Base-by-base conservation (phyloP, 768 basidiomycete species). In the Mycena olivaceomarginata region DNA sequence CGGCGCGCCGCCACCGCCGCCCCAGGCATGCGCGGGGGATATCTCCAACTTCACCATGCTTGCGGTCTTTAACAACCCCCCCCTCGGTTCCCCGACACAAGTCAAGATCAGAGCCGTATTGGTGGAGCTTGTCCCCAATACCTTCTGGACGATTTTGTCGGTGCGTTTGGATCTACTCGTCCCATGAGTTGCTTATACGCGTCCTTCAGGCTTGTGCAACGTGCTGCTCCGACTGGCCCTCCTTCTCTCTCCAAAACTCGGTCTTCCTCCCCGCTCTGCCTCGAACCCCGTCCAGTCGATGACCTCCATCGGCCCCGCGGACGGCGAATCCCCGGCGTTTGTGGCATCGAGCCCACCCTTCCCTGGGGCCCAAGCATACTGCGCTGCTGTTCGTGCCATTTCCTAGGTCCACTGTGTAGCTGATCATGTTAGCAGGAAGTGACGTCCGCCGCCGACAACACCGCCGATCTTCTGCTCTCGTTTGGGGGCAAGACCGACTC, bases 161-260 rank as follows among this genome's bases (percentile, higher is more conserved):
- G 88, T 88, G 67, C 65, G 86, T 85, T 12, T 25, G 59, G 41
- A 60, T 46, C 43, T 39, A 25, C 11, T 15, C 63, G 13, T 31
- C 60, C n/a, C 18, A 25, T 18, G 62, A 53, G 15, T 43, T 60
- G 60, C 41, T 40, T 22, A 40, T 20, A 22, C 46, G 20, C 13
- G 20, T 48, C 41, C 11, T 45, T 11, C 60, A 89, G 88, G 86
- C 87, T 5, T 89, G 89, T 74, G 69, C 86, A 40, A 84, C 81
- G 20, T 88, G 88, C 74, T 88, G 88, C 82, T 85, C 88, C 7
- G 87, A 89, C 70, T 89, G 88, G 88, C 86, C 87, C 16, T 80
- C 81, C 16, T 84, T 87, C 62, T 83, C 84, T 12, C 72, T 89
- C 63, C 80, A 84, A 66, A 88, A 88, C 76, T 87, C 87, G 18